Evolutionary conservation across 495 filamentous ascomycete species (phyloP).

Genomic region (Arthonia radiata): DNA sequence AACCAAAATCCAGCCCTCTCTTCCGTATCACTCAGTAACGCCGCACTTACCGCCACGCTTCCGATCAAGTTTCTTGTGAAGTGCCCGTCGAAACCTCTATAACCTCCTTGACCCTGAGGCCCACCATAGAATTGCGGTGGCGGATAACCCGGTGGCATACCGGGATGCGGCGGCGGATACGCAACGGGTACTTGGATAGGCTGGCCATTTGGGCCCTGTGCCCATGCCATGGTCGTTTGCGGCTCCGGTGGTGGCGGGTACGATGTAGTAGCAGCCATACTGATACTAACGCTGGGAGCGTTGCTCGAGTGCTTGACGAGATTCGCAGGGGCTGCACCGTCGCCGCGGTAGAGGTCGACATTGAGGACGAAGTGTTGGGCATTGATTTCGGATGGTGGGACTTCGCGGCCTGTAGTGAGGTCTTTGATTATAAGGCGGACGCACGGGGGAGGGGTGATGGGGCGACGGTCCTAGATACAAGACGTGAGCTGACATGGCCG

Average conservation of each 20-base stretch:
- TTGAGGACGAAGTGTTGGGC: constrained; percentile 78
- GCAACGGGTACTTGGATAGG: constrained; percentile 3
- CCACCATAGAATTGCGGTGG: too few species aligned
- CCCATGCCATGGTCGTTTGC: neutral
- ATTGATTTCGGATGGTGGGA: constrained; percentile 57
- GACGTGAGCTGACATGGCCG: too few species aligned
- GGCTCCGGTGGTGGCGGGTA: constrained; percentile 29
- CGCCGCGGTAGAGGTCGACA: constrained; percentile 74
- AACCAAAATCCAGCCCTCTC: constrained; percentile 91
- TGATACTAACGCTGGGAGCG: constrained; percentile 70
- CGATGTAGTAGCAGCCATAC: constrained; percentile 51
- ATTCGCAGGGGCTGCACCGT: constrained; percentile 75
- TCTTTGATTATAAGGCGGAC: constrained; percentile 67
- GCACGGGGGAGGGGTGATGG: constrained; percentile 89
- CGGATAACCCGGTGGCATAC: constrained; percentile 15
- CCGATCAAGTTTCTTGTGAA: constrained; percentile 93
- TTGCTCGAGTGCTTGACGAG: constrained; percentile 53
- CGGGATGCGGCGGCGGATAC: constrained; percentile 16
- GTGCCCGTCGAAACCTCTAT: too few species aligned
- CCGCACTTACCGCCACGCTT: constrained; percentile 73
- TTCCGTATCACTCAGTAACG: constrained; percentile 55
- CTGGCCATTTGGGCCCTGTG: neutral
- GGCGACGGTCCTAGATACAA: constrained; percentile 86
- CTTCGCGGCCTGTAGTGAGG: constrained; percentile 52
- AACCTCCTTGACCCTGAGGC: too few species aligned